These are phyloP conservation scores for Mucor racemosus DNA, from an alignment of 371 early-diverging fungal genomes.

Conservation along the genomic window DNA sequence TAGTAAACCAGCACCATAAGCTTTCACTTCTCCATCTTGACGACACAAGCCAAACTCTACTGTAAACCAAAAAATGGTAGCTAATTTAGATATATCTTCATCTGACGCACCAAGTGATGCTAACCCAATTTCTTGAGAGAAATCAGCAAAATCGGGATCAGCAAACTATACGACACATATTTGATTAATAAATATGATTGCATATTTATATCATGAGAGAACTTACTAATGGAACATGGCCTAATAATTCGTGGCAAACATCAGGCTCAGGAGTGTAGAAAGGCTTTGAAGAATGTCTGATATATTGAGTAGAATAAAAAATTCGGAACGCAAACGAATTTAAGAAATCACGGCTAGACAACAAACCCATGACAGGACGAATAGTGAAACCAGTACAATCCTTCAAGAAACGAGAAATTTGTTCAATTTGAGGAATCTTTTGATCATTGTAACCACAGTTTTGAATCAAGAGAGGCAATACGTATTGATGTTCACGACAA, in stretches of 20 bases:
- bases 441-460: conserved; percentile 91
- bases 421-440: conserved; percentile 91
- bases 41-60: conserved; percentile 95
- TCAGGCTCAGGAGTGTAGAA: conserved; percentile 96
- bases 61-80: conserved; percentile 95
- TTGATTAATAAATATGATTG: neutral
- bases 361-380: conserved; percentile 95
- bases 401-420: conserved; percentile 91
- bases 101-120: conserved; percentile 94
- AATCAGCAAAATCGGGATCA: conserved; percentile 95
- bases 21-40: conserved; percentile 80
- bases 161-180: conserved; percentile 66
- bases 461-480: conserved; percentile 88
- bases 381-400: conserved; percentile 96
- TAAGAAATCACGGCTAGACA: conserved; percentile 93
- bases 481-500: conserved; percentile 90
- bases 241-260: conserved; percentile 86
- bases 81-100: conserved; percentile 87
- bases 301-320: conserved; percentile 97
- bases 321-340: conserved; percentile 98
- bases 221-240: conserved; percentile 69
- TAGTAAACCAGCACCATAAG: conserved; percentile 94
- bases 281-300: conserved; percentile 91
- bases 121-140: conserved; percentile 95
- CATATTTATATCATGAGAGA: neutral